phyloP scores from a whole-genome alignment of 2,329 filamentous ascomycete genomes.

The Penicillium decumbens region DNA sequence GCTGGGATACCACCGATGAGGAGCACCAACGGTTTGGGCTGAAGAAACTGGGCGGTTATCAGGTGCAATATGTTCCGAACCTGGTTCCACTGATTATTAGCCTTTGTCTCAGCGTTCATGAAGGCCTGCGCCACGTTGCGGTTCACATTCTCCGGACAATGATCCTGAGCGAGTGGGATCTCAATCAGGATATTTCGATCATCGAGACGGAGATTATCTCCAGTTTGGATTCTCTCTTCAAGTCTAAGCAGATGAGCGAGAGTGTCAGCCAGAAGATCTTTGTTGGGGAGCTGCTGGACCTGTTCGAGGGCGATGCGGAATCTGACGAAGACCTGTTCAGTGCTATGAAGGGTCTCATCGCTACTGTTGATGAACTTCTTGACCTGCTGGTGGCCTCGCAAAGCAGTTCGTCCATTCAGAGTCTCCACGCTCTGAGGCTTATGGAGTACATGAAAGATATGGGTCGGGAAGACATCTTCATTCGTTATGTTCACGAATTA shows the following conservation, averaged over 20 bases:
- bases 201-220: constrained; percentile 97
- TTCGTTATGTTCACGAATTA: constrained; percentile 90
- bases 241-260: constrained; percentile 80
- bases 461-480: constrained; percentile 95
- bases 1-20: constrained; percentile 84
- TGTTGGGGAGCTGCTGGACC: constrained; percentile 73
- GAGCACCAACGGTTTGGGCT: constrained; percentile 74
- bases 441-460: constrained; percentile 98
- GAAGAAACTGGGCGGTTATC: constrained; percentile 85
- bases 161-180: constrained; percentile 96
- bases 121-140: constrained; percentile 80
- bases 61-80: constrained; percentile 94
- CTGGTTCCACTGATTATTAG: constrained; percentile 89
- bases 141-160: constrained; percentile 94
- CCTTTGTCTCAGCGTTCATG: constrained; percentile 90
- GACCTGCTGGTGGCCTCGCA: constrained; percentile 88
- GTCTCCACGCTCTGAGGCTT: constrained; percentile 80
- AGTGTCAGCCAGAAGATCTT: constrained; percentile 90
- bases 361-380: constrained; percentile 81
- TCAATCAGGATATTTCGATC: constrained; percentile 85
- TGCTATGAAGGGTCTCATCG: constrained; percentile 72
- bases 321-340: constrained; percentile 69
- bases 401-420: constrained; percentile 66
- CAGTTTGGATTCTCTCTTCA: constrained; percentile 83
- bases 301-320: constrained; percentile 68